These are phyloP conservation scores for Microascus cirrosus DNA, from an alignment of 2,329 filamentous ascomycete species.

Conservation along the genomic window DNA sequence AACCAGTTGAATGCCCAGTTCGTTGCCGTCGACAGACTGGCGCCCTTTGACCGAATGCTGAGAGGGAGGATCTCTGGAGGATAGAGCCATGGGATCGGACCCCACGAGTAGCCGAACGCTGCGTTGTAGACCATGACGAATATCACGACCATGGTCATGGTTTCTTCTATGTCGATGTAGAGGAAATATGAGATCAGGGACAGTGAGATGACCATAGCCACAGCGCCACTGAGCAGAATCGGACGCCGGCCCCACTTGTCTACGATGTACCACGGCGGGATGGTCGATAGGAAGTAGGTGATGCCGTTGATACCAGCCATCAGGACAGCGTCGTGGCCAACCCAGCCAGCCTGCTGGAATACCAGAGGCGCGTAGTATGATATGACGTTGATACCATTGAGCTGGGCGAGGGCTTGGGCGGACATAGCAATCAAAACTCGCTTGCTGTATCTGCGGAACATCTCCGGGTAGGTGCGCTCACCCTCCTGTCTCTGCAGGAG, in stretches of 20 bases:
- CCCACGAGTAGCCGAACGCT: conserved; percentile 90
- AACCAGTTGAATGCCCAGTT: conserved; percentile 99
- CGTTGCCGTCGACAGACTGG: conserved; percentile 86
- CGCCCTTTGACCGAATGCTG: conserved; percentile 93
- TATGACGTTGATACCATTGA: conserved; percentile 99
- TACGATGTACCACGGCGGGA: conserved; percentile 95
- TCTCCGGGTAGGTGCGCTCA: conserved; percentile 80
- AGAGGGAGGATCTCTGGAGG: conserved; percentile 96
- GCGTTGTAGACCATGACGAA: conserved; percentile 99
- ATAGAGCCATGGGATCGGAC: conserved; percentile 95
- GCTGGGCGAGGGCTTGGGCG: conserved; percentile 85
- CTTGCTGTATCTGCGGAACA: conserved; percentile 87
- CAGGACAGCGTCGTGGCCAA: conserved; percentile 77
- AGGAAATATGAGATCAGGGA: conserved; percentile 93
- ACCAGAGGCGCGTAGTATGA: conserved; percentile 97
- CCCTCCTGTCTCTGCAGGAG: conserved; percentile 89
- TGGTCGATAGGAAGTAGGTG: conserved; percentile 82
- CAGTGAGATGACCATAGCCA: conserved; percentile 81
- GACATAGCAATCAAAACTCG: conserved; percentile 99
- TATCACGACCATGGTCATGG: conserved; percentile 75
- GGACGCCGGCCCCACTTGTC: conserved; percentile 82
- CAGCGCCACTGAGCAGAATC: conserved; percentile 79
- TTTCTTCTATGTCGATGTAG: conserved; percentile 68
- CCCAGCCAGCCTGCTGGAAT: conserved; percentile 95
- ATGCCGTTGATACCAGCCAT: conserved; percentile 95